Evolutionary conservation across 148 eudicot genomes (phyloP).

Genomic region (Nepenthes mirabilis): DNA sequence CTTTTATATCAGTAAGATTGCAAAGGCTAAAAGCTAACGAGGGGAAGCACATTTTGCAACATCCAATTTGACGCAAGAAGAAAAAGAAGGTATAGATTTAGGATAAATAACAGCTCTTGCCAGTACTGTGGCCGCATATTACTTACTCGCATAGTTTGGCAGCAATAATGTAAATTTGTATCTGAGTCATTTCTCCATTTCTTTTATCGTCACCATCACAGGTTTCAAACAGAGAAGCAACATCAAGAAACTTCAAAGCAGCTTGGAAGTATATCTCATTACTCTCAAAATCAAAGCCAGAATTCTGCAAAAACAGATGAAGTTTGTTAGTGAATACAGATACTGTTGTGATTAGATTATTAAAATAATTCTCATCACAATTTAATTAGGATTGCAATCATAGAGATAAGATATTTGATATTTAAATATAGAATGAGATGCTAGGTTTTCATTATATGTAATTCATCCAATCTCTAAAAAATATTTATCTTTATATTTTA

Average conservation of each 20-base stretch:
- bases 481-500: too few relatives aligned
- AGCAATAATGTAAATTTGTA: constrained; percentile 25
- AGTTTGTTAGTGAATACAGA: background rate
- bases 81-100: too few relatives aligned
- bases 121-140: constrained; percentile 18
- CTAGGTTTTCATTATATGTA: too few relatives aligned
- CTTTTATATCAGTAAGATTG: too few relatives aligned
- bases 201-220: constrained; percentile 16
- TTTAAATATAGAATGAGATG: too few relatives aligned
- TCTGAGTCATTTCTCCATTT: constrained; percentile 20
- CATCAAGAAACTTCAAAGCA: constrained; percentile 38
- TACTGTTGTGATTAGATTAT: background rate
- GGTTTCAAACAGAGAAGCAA: constrained; percentile 32
- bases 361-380: too few relatives aligned
- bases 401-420: too few relatives aligned
- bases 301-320: constrained; percentile 2
- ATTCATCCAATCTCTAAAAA: too few relatives aligned
- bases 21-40: too few relatives aligned
- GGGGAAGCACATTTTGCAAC: too few relatives aligned
- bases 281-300: constrained; percentile 11
- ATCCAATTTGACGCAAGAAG: too few relatives aligned
- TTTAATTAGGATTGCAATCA: too few relatives aligned
- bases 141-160: constrained; percentile 43
- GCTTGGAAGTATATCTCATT: constrained; percentile 36
- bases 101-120: background rate